These are phyloP conservation scores for Fusarium sacchari DNA, from an alignment of 2,329 filamentous ascomycete species.

Conservation along the genomic window DNA sequence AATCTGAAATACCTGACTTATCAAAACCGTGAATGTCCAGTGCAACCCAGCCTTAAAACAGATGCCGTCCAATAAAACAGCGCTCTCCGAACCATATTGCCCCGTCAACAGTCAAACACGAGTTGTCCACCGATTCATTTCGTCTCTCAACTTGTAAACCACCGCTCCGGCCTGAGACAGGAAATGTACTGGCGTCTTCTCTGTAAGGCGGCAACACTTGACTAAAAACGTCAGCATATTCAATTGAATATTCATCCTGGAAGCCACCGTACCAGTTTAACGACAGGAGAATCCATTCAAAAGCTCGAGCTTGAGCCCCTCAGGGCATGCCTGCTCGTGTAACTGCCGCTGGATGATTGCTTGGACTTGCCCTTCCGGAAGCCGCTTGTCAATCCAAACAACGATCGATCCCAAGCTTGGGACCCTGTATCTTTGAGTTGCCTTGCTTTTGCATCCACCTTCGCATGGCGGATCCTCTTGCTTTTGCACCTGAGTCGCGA, in stretches of 20 bases:
- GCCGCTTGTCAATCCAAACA: too few species aligned
- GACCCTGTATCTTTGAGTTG: not conserved
- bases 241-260: not conserved
- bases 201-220: not conserved
- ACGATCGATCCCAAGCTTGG: not conserved
- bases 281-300: not conserved
- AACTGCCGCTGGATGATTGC: not conserved
- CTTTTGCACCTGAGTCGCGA: not conserved
- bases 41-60: not conserved
- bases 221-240: not conserved
- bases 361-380: not conserved
- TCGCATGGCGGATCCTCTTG: not conserved
- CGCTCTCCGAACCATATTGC: not conserved
- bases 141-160: not conserved
- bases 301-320: not conserved
- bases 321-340: not conserved
- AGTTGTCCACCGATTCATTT: not conserved
- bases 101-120: too few species aligned
- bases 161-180: not conserved
- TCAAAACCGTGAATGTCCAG: not conserved
- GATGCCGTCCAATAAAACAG: not conserved
- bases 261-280: not conserved
- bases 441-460: not conserved
- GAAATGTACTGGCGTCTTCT: not conserved
- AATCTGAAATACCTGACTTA: too few species aligned